Conservation (phyloP, 257 asterid species). For the Voacanga thouarsii region DNA sequence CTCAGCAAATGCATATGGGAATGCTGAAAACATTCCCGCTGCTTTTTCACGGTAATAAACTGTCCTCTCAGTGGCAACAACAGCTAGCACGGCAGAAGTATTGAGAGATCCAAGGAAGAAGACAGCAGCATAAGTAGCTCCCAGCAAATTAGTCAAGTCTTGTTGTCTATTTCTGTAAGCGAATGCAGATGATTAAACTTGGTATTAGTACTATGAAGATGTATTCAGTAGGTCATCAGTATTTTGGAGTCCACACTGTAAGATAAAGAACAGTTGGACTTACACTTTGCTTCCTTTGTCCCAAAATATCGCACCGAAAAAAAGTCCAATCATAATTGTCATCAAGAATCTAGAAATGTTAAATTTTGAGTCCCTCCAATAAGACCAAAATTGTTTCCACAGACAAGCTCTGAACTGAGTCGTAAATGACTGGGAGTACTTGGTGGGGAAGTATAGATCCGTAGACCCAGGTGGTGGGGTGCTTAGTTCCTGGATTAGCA, state of each 20-base stretch:
- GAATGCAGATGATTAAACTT: not conserved
- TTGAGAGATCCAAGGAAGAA: constrained; percentile 74
- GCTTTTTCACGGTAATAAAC: constrained; percentile 85
- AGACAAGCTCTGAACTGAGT: no score
- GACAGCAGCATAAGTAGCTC: constrained; percentile 77
- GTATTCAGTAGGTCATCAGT: not conserved
- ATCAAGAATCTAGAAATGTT: no score
- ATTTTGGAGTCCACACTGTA: not conserved
- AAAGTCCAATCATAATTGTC: no score
- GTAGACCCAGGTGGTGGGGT: no score
- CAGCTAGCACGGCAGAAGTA: constrained; percentile 65
- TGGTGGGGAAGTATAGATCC: no score
- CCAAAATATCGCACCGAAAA: no score
- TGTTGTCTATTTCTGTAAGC: constrained; percentile 51
- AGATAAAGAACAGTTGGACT: not conserved
- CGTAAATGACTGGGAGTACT: no score
- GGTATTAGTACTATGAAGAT: not conserved
- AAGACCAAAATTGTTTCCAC: no score
- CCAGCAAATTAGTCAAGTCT: constrained; percentile 63
- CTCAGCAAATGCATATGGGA: constrained; percentile 85
- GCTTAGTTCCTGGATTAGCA: no score
- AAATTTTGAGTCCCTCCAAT: no score
- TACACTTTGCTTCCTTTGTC: no score
- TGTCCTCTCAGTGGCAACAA: constrained; percentile 65
- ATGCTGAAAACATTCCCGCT: constrained; percentile 85